These are phyloP conservation scores for Gossypium aridum DNA, from an alignment of 441 rosid species.

Conservation along the genomic window DNA sequence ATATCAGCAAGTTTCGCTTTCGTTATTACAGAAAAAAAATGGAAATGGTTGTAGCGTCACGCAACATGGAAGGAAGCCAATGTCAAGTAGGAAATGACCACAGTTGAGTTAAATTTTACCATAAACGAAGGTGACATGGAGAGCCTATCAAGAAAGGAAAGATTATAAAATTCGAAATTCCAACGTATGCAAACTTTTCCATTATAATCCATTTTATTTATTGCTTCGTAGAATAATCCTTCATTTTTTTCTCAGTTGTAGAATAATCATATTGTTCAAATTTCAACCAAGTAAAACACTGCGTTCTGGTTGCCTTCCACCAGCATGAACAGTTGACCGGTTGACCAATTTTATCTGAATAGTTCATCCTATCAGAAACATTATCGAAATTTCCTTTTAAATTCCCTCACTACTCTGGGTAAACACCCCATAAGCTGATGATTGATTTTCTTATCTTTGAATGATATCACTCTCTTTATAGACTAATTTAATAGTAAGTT, in stretches of 20 bases:
- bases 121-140: neutral
- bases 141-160: neutral
- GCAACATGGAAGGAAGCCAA: neutral
- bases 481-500: neutral
- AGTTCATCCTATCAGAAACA: neutral
- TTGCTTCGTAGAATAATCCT: neutral
- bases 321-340: neutral
- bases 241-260: neutral
- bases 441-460: conserved; percentile 2
- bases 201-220: neutral
- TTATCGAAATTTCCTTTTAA: neutral
- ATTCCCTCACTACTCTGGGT: neutral
- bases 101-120: neutral
- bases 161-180: neutral
- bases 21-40: too few relatives aligned
- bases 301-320: neutral
- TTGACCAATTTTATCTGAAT: neutral
- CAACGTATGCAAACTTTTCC: neutral
- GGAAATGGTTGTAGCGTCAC: neutral
- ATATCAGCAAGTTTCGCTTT: neutral
- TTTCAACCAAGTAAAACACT: neutral
- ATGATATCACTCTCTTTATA: neutral
- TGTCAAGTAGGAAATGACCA: neutral
- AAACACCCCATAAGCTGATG: neutral
- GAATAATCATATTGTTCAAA: neutral